phyloP scores from a whole-genome alignment of 441 rosid genomes.

The Adansonia rubrostipa region DNA sequence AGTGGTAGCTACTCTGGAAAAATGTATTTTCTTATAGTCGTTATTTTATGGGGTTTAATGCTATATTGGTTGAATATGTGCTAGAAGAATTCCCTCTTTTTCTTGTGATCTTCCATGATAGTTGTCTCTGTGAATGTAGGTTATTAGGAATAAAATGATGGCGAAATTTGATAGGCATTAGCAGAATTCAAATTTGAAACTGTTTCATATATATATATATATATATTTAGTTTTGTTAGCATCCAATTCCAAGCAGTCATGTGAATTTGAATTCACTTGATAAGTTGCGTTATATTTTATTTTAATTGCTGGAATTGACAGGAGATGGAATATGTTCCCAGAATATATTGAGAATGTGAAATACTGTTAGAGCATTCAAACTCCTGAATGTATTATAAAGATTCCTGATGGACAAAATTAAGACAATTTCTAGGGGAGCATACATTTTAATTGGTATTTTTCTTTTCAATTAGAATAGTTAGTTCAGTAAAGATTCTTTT shows the following conservation, averaged over 20 bases:
- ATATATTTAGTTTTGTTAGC: neutral
- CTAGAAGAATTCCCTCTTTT: neutral
- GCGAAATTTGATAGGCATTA: slow-evolving; percentile 1
- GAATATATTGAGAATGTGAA: neutral
- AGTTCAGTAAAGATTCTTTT: slow-evolving; percentile 3
- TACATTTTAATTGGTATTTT: neutral
- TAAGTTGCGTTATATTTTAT: slow-evolving; percentile 1
- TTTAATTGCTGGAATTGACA: slow-evolving; percentile 11
- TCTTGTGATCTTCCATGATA: neutral
- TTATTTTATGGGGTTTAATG: slow-evolving; percentile 1
- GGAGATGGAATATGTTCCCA: neutral
- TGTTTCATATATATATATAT: neutral
- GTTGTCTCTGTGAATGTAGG: neutral
- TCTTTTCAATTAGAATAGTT: slow-evolving; percentile 13
- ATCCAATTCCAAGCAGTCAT: slow-evolving; percentile 6
- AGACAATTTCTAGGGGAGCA: neutral
- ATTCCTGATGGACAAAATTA: slow-evolving; percentile 4
- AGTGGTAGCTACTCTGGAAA: slow-evolving; percentile 5
- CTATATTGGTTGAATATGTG: slow-evolving; percentile 6
- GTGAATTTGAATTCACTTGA: slow-evolving; percentile 16
- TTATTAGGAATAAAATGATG: neutral
- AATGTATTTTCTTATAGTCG: slow-evolving; percentile 6
- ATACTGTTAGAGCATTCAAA: neutral
- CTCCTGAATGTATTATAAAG: slow-evolving; percentile 7
- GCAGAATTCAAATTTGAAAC: slow-evolving; percentile 8